Evolutionary conservation across 805 yeast genomes (phyloP), one percentile per base, ranked within the genome.

Genomic region (Wickerhamomyces hampshirensis): DNA sequence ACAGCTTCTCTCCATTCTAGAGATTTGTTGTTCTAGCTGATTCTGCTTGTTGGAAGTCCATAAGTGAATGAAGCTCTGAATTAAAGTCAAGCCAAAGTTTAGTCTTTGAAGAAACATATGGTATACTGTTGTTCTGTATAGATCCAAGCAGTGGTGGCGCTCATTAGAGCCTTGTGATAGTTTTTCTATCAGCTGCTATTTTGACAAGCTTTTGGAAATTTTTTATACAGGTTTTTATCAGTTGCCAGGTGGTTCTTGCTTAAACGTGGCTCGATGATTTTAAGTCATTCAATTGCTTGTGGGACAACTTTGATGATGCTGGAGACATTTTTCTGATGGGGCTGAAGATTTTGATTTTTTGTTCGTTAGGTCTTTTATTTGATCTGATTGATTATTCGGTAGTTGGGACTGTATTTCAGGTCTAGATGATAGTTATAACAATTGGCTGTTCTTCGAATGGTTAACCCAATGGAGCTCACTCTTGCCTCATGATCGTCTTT

Each of bases 381-480:
- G 16, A 15, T 31, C 28, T 30, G 37, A 42, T 46, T 44, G 38
- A 28, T 45, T 46, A 51, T 76, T 79, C 82, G 84, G 84, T 82
- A 75, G 42, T 60, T 81, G 78, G 56, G 71, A 66, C 39, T 37
- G n/a, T n/a, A 28, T 44, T 39, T 44, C 13, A 18, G 60, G 66
- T 69, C 79, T 68, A 76, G 70, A 79, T 80, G 74, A 80, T 68
- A 80, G 88, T 73, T 73, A 80, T 81, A 72, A 74, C 84, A 77
- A 77, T 74, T 79, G 77, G 56, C 24, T 29, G 37, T 34, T 35
- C 37, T 30, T 26, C 32, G 34, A 28, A 32, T 29, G 42, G 34
- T 56, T 65, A 80, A 80, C 88, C 74, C 87, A 80, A 81, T 80
- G 88, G 87, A 80, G 88, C 88, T 81, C 77, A 80, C 80, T 78